These are phyloP conservation scores for Sclerotinia spermophila DNA, from an alignment of 2,329 filamentous ascomycete genomes.

Conservation along the genomic window DNA sequence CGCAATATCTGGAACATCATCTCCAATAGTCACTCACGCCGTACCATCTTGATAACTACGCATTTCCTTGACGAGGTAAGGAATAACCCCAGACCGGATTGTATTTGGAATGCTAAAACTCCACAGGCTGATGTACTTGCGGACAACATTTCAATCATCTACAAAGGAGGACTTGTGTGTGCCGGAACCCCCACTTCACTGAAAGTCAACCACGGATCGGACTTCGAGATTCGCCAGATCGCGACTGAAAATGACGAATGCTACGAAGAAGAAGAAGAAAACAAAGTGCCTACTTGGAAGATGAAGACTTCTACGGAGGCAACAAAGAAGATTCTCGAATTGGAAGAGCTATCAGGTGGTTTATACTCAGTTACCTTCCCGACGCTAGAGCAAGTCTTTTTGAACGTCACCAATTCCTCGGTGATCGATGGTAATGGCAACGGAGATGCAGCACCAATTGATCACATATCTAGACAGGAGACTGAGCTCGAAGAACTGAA, in stretches of 20 bases:
- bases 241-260: neutral
- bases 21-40: slow-evolving; percentile 55
- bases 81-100: neutral
- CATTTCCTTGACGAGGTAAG: neutral
- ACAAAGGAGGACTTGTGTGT: neutral
- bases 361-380: neutral
- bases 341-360: neutral
- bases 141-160: neutral
- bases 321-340: neutral
- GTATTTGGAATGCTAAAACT: neutral
- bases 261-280: neutral
- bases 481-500: neutral
- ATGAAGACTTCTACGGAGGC: neutral
- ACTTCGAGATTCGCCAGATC: neutral
- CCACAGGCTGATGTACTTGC: neutral
- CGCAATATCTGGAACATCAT: slow-evolving; percentile 68
- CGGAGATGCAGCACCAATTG: neutral
- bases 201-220: neutral
- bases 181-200: neutral
- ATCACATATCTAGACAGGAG: neutral
- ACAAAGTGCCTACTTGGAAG: neutral
- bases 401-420: neutral
- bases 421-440: neutral
- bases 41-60: slow-evolving; percentile 45
- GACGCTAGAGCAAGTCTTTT: neutral